Conservation (phyloP, 331 rosid genomes). For the Phaseolus coccineus region DNA sequence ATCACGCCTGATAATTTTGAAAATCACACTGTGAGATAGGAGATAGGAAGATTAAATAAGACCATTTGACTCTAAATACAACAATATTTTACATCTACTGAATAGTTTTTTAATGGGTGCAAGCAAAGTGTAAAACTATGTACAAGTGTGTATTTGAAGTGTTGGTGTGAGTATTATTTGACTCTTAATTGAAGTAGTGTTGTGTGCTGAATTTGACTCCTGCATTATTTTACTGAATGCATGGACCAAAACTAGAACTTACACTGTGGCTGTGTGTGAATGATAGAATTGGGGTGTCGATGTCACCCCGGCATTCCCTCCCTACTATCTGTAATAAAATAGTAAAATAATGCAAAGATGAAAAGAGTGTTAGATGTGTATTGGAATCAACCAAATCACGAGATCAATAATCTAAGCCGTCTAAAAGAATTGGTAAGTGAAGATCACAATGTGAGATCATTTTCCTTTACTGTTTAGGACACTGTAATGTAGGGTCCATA, state of each 20-base stretch:
- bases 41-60: no score
- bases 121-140: no score
- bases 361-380: neutral
- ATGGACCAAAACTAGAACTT: neutral
- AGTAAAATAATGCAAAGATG: neutral
- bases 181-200: neutral
- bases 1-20: no score
- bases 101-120: no score
- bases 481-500: conserved; percentile 19
- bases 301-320: conserved; percentile 58
- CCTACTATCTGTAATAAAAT: conserved; percentile 4
- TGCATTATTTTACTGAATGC: neutral
- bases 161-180: neutral
- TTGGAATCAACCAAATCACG: conserved; percentile 24
- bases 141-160: neutral
- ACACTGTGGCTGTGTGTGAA: neutral
- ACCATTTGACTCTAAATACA: no score
- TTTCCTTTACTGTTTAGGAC: conserved; percentile 5
- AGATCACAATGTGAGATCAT: conserved; percentile 42
- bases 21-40: no score
- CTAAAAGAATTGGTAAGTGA: conserved; percentile 27
- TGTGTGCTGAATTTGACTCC: neutral
- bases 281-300: conserved; percentile 32
- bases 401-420: conserved; percentile 24
- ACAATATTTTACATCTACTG: no score